Evolutionary conservation across 2,329 filamentous ascomycete genomes (phyloP), one percentile per base, ranked within the genome.

Genomic region (Xylaria multiplex): DNA sequence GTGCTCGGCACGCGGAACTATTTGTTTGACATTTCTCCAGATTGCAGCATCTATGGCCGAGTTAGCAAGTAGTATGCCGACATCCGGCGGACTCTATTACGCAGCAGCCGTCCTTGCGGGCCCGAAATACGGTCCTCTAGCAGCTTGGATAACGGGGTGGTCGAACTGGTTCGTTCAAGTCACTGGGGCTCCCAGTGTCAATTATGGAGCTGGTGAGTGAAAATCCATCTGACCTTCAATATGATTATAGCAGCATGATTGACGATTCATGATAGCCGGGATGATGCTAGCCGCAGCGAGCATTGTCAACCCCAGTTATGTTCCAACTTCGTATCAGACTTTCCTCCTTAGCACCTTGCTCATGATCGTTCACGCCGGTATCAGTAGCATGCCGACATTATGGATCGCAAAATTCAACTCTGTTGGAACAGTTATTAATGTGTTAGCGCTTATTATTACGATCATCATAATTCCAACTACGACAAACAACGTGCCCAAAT

Each of bases 321-420:
- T 86, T 2, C 90, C 91, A 2, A 84, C 84, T 40, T 79, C 85
- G 57, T 92, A 88, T 75, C 90, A 93, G 65, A 87, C 85, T 0
- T 93, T 89, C 74, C 85, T 93, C 24, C 80, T 93, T 13, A 91
- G 89, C 0, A 80, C 85, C 2, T 79, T 90, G 53, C 82, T 93
- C 68, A 90, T 92, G 88, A 76, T 91, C 32, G 81, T 91, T 27
- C 91, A 93, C 75, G 86, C 82, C 8, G 81, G 80, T 67, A 89
- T 93, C 74, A 91, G 88, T 60, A 91, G 88, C 49, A 86, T 92
- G 81, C 89, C 91, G 5, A 93, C 91, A 0, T 83, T 85, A 54
- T 91, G 88, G 86, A 86, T 93, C 63, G 91, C 90, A 1, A 81
- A 83, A 32, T 87, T 91, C 80, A 93, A 92, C 76, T 90, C 88